Evolutionary conservation across 805 yeast genomes (phyloP), one percentile per base, ranked within the genome.

Genomic region (Candida pseudofarinosa): DNA sequence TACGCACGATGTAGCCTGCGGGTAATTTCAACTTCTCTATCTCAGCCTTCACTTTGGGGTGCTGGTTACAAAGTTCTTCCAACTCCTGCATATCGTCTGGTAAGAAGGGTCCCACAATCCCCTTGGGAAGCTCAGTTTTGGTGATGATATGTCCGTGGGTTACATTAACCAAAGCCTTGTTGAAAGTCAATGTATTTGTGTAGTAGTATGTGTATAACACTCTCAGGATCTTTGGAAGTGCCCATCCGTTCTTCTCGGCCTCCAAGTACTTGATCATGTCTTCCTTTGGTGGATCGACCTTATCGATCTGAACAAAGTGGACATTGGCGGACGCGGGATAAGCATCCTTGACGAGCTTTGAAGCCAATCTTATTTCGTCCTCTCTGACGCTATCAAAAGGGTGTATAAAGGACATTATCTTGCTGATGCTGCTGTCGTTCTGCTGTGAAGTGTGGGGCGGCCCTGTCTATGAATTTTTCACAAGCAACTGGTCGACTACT

Each of bases 251-350:
- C 53, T 75, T 79, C 67, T 84, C 88, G 42, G 85, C 82, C 46
- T 80, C 83, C 49, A 86, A 68, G 63, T 73, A 85, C 54, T 73
- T 77, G 48, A 79, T 56, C 83, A 86, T 81, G 48, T 75, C 80
- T 52, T 75, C 68, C 74, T 86, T 86, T 47, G 95, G 90, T 28
- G 95, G 95, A 58, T 86, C 95, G 37, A 77, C 53, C 59, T 81
- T 74, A 58, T 84, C 90, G 46, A 81, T 65, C 59, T 79, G 85
- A 40, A 77, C 72, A 60, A 83, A 83, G 60, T 81, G 85, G 41
- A 82, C 78, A 50, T 70, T 66, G 38, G 73, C 77, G 14, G 65
- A 55, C 26, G 77, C 77, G 15, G 79, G 72, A 56, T 76, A 63
- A 41, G 75, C 56, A 57, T 78, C 83, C 65, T 81, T 82, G 63